Conservation (phyloP, 306 rosid species). For the Castanopsis chinensis region DNA sequence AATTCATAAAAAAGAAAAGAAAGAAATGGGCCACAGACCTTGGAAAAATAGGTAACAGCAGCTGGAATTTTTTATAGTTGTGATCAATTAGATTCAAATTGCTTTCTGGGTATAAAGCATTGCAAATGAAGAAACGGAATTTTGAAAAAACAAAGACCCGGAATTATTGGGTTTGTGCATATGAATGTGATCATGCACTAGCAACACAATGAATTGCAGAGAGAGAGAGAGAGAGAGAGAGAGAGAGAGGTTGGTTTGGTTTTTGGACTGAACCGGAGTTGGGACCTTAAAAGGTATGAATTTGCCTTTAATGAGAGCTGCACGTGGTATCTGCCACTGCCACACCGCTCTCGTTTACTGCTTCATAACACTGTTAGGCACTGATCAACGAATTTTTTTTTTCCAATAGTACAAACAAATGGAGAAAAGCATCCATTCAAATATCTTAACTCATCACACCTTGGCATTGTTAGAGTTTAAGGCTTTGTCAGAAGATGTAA, state of each 20-base stretch:
- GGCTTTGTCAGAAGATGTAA: no score
- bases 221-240: slow-evolving; percentile 12
- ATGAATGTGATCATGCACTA: slow-evolving; percentile 20
- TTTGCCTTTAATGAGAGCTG: slow-evolving; percentile 49
- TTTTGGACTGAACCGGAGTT: slow-evolving; percentile 11
- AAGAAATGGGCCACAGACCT: slow-evolving; percentile 43
- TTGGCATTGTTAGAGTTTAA: no score
- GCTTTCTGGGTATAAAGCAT: slow-evolving; percentile 29
- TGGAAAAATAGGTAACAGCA: neutral
- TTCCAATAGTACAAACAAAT: no score
- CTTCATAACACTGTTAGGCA: no score
- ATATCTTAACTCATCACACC: no score
- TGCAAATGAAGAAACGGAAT: slow-evolving; percentile 15
- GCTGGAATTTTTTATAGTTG: neutral
- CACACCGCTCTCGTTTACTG: slow-evolving; percentile 26
- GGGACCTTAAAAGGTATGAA: slow-evolving; percentile 24
- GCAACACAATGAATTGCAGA: neutral
- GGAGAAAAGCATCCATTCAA: no score
- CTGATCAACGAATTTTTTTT: no score
- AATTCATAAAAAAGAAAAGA: neutral
- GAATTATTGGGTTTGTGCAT: slow-evolving; percentile 3
- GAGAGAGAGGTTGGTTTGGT: slow-evolving; percentile 59
- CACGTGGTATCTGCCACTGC: slow-evolving; percentile 72
- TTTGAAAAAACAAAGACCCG: slow-evolving; percentile 1
- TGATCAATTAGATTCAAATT: slow-evolving; percentile 25